Conservation (phyloP, 306 rosid genomes). For the Vachellia collinsii region DNA sequence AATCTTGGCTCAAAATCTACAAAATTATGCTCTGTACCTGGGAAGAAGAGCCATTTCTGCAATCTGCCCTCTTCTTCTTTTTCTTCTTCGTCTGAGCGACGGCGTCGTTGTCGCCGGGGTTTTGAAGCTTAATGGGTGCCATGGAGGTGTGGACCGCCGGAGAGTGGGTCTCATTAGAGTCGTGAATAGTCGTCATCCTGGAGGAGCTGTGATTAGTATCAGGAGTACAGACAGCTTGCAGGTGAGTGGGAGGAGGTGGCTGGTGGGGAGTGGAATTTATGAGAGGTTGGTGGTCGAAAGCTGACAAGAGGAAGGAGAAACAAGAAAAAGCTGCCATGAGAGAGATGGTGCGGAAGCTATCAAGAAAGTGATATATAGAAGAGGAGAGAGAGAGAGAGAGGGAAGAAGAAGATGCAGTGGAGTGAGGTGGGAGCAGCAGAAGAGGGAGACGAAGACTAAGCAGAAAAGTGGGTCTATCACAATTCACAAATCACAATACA, state of each 20-base stretch:
- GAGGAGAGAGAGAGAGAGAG: not conserved
- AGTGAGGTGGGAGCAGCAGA: not conserved
- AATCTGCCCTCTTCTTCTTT: constrained; percentile 56
- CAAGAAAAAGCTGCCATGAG: constrained; percentile 74
- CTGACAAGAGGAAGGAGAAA: constrained; percentile 30
- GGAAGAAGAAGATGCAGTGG: not conserved
- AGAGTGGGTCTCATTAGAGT: constrained; percentile 53
- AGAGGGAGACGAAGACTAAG: constrained; percentile 1
- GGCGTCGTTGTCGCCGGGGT: constrained; percentile 54
- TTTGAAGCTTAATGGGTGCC: constrained; percentile 62
- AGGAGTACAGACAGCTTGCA: constrained; percentile 39
- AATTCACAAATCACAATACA: not conserved
- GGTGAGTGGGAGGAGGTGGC: not conserved
- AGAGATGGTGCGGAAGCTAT: constrained; percentile 8
- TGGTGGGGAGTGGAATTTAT: constrained; percentile 9
- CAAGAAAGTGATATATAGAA: constrained; percentile 44
- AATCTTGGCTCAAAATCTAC: not conserved
- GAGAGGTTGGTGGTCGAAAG: not conserved
- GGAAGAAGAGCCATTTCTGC: constrained; percentile 46
- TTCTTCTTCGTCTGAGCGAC: constrained; percentile 36
- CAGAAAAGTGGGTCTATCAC: constrained; percentile 47
- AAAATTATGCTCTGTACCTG: constrained; percentile 45
- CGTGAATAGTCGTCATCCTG: constrained; percentile 39
- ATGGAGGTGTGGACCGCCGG: constrained; percentile 60
- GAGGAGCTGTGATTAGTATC: constrained; percentile 42